Evolutionary conservation across 2,329 filamentous ascomycete species (phyloP), one percentile per base, ranked within the genome.

Genomic region (Epichloe festucae): DNA sequence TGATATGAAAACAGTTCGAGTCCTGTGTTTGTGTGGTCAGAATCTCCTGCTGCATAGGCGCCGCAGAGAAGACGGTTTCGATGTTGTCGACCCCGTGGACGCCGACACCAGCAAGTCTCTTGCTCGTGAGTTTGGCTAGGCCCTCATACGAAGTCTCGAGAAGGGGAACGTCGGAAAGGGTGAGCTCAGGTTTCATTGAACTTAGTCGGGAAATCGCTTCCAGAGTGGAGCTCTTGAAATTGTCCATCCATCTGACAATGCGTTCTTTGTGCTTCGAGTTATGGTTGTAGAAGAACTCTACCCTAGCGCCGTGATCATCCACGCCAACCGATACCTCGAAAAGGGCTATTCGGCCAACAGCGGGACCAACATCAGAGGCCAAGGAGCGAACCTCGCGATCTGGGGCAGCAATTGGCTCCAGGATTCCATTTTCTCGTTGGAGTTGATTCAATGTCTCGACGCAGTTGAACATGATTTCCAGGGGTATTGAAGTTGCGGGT

Each of bases 391-490:
- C 57, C 0, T 65, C 64, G 34, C 65, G 65, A 0, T 69, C 71
- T 0, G 73, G 70, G 0, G 71, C 61, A 3, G 66, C 55, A 0
- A 75, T 58, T 35, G 75, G 72, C 53, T 75, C 68, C 8, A 82
- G 68, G 1, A 82, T 63, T 1, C 73, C 70, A 43, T 74, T 71
- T 10, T 69, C 65, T 2, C 67, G 67, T 48, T 75, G 72, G 0
- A 77, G 60, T n/a, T 73, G 70, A 47, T 76, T 71, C 15, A 73
- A 63, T 0, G 71, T 70, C 3, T 77, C 76, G 2, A 73, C 66
- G 56, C 77, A 79, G 52, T 72, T 81, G 60, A 83, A 81, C 36
- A 80, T 69, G 39, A 83, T 67, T 60, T 83, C 79, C 46, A 81
- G 71, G 0, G 77, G 76, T 53, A 69, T 70, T 41, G 74, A 70